A percentile compares a stretch with the other conserved stretches of the same genome.
Conservation (phyloP, 352 stramenopile genomes). For the Blastocystis sp. region DNA sequence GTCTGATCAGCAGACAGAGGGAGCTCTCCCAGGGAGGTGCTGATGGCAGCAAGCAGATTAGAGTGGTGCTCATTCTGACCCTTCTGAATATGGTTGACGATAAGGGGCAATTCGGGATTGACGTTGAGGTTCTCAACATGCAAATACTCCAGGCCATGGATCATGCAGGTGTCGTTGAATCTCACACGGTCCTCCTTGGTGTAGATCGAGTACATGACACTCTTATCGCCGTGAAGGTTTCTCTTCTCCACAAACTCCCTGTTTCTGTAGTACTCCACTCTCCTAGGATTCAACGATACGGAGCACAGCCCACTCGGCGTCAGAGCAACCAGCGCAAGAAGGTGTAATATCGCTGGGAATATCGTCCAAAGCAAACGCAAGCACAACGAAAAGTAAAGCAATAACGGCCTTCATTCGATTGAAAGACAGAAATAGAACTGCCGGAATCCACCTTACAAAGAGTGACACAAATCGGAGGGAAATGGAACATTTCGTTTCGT, state of each 20-base stretch:
- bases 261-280: not conserved
- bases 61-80: too few species aligned
- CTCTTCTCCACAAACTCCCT: not conserved
- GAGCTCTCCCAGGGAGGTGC: too few species aligned
- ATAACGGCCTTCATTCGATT: not conserved
- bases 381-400: not conserved
- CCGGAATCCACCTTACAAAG: too few species aligned
- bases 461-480: too few species aligned
- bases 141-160: not conserved
- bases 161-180: not conserved
- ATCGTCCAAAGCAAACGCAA: not conserved
- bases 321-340: not conserved
- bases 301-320: not conserved
- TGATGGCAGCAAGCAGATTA: too few species aligned
- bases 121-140: not conserved
- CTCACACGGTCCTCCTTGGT: not conserved
- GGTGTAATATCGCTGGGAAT: not conserved
- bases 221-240: not conserved
- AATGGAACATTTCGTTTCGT: too few species aligned
- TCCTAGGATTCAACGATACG: not conserved
- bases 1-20: too few species aligned
- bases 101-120: not conserved
- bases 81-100: too few species aligned
- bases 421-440: not conserved
- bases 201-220: not conserved